phyloP scores from a whole-genome alignment of 1,284 basidiomycete species.

The Boletus semigastroideus region DNA sequence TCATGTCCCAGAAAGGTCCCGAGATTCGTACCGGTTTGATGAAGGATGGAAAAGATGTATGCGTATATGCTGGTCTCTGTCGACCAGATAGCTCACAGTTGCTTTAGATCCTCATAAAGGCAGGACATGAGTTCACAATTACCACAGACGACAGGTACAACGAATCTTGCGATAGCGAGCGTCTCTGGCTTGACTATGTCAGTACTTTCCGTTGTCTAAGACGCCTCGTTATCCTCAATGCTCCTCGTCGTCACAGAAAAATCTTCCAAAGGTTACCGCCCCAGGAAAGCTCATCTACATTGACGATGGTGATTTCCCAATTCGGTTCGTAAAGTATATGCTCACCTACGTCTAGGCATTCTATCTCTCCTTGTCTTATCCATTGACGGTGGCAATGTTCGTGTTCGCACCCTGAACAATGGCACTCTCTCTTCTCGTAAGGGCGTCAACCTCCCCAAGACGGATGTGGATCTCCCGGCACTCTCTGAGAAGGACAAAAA shows the following conservation, averaged over 20 bases:
- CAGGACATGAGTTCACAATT: constrained; percentile 94
- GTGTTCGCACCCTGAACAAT: constrained; percentile 91
- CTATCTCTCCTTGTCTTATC: constrained; percentile 91
- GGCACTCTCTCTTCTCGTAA: constrained; percentile 95
- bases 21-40: constrained; percentile 99
- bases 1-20: constrained; percentile 81
- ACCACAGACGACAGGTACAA: constrained; percentile 84
- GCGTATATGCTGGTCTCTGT: constrained; percentile 12
- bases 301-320: constrained; percentile 76
- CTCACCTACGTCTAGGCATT: constrained; percentile 55
- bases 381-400: constrained; percentile 79
- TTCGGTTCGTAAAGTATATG: background rate
- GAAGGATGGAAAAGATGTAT: constrained; percentile 77
- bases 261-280: constrained; percentile 93
- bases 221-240: constrained; percentile 11
- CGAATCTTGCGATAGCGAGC: constrained; percentile 78
- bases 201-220: constrained; percentile 33
- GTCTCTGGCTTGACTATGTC: constrained; percentile 91
- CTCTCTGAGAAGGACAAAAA: constrained; percentile 98
- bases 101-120: constrained; percentile 72
- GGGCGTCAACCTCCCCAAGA: constrained; percentile 99
- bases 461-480: constrained; percentile 95
- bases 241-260: constrained; percentile 51
- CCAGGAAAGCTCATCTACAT: constrained; percentile 97
- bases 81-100: constrained; percentile 10